These are phyloP conservation scores for Hura crepitans DNA, from an alignment of 441 rosid genomes.

Conservation along the genomic window DNA sequence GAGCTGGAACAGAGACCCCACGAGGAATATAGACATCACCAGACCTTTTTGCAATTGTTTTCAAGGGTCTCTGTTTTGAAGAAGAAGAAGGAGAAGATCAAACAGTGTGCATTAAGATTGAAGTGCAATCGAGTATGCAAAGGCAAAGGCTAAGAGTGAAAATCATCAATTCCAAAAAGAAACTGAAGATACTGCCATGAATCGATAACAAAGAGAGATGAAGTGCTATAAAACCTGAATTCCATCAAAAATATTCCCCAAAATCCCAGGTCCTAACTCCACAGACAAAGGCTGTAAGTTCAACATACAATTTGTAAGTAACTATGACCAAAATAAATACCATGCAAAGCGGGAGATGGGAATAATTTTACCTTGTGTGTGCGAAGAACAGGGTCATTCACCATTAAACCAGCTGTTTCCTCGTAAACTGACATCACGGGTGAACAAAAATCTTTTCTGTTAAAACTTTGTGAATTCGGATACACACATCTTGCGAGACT, in stretches of 20 bases:
- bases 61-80: conserved; percentile 78
- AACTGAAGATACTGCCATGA: background rate
- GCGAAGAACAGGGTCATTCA: conserved; percentile 92
- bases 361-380: conserved; percentile 62
- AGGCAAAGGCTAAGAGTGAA: conserved; percentile 1
- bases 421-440: conserved; percentile 64
- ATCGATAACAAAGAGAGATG: background rate
- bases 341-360: conserved; percentile 1
- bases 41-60: conserved; percentile 86
- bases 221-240: conserved; percentile 66
- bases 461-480: background rate
- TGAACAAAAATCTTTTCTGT: background rate
- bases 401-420: conserved; percentile 93
- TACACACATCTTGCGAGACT: background rate
- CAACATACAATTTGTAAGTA: conserved; percentile 20
- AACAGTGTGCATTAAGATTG: background rate
- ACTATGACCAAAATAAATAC: conserved; percentile 4
- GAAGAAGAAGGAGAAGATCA: conserved; percentile 15
- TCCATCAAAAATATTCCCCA: conserved; percentile 97
- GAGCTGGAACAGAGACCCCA: conserved; percentile 96
- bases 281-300: conserved; percentile 86
- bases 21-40: conserved; percentile 99
- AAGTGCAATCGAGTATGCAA: background rate
- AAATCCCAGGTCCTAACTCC: conserved; percentile 98
- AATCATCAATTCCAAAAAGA: background rate